Evolutionary conservation across 257 asterid genomes (phyloP).

Genomic region (Osmanthus fragrans): DNA sequence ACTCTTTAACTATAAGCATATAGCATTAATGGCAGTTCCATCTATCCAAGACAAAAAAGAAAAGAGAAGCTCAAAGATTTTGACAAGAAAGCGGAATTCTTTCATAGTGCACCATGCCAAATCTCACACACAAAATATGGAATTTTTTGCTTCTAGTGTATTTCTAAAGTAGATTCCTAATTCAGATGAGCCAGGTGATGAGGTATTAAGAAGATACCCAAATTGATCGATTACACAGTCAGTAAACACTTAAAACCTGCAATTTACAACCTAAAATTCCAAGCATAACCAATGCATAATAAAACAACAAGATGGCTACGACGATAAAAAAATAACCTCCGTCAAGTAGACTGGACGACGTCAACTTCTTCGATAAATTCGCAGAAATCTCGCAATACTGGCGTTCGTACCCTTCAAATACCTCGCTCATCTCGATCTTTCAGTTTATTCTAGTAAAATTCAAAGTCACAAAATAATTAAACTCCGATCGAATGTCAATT

Average conservation of each 20-base stretch:
- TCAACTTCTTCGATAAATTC: constrained; percentile 17
- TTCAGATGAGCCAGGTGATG: background rate
- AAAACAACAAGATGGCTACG: constrained; percentile 38
- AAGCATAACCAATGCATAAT: constrained; percentile 21
- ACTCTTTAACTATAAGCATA: background rate
- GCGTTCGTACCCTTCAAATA: constrained; percentile 21
- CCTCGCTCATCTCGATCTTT: constrained; percentile 18
- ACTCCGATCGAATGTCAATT: constrained; percentile 2
- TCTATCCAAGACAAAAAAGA: background rate
- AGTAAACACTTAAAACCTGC: background rate
- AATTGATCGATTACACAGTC: background rate
- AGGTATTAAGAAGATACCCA: background rate
- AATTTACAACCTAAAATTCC: constrained; percentile 8
- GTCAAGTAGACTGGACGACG: constrained; percentile 19
- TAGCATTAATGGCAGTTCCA: background rate
- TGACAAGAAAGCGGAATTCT: background rate
- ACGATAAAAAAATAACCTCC: constrained; percentile 16
- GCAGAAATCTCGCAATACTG: constrained; percentile 25
- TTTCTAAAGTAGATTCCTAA: background rate
- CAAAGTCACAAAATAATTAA: background rate
- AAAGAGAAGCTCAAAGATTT: background rate
- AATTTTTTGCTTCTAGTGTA: background rate
- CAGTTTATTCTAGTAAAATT: background rate
- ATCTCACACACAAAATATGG: background rate
- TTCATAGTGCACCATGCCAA: background rate